Conservation (phyloP, 108 stramenopile species). For the Fragilariopsis cylindrus region DNA sequence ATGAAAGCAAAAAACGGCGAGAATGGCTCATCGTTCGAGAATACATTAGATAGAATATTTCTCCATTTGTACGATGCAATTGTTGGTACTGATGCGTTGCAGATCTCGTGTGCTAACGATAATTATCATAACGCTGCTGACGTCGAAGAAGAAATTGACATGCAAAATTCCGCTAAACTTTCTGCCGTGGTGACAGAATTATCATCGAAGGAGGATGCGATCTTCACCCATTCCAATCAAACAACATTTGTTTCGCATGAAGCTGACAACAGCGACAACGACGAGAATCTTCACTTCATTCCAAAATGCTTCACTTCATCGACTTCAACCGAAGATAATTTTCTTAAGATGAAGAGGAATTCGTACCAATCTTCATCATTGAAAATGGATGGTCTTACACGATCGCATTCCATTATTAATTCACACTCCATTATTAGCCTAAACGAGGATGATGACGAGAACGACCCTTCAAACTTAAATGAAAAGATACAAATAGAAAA, state of each 20-base stretch:
- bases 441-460: background rate
- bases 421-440: too few species aligned
- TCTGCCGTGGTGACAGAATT: background rate
- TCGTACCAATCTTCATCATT: background rate
- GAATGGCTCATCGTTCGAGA: background rate
- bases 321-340: background rate
- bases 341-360: too few species aligned
- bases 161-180: background rate
- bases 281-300: background rate
- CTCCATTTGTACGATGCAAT: background rate
- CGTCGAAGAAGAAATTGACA: background rate
- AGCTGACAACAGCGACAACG: background rate
- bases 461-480: background rate
- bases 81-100: background rate
- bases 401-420: background rate
- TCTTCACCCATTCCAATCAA: background rate
- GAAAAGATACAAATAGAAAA: background rate
- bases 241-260: conserved; percentile 1
- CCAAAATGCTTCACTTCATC: background rate
- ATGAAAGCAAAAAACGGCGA: too few species aligned
- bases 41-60: background rate
- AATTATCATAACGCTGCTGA: background rate
- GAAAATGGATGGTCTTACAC: background rate
- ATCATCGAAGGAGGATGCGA: background rate
- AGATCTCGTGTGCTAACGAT: conserved; percentile 1